Base-by-base conservation (phyloP, 495 filamentous ascomycete genomes). In the Penicillium odoratum region DNA sequence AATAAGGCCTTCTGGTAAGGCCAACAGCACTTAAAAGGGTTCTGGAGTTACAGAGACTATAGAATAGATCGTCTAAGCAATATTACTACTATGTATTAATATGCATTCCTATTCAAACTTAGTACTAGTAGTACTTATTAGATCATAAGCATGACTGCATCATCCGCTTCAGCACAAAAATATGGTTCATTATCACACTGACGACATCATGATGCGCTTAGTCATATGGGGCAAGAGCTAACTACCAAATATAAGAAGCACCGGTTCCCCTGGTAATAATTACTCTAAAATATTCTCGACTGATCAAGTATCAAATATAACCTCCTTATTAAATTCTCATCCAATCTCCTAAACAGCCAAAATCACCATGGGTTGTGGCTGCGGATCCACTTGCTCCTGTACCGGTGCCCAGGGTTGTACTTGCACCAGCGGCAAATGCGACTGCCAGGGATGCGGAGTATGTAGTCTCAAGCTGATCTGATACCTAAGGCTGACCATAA, bases 401-500 rank as follows among this genome's bases (percentile, higher is more conserved):
- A 60, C 58, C 25, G 76, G 75, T 53, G 53, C 70, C 28, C 64
- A 70, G 40, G 66, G 48, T 57, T 79, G 76, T 59, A 69, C 70
- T 54, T 79, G 76, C 50, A 64, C 51, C 21, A 53, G 65, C 52
- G 61, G 66, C 47, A 64, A 64, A 57, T 79, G 76, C 60, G 48
- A 60, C 64, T 79, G 76, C 70, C 73, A 77, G 69, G 70, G 68
- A 66, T 79, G 76, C 64, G 73, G 72, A 69, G 76, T 79, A 77
- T 67, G 75, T 74, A 48, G 57, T n/a, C 45, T 47, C 3, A 26
- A 26, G 5, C 4, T 31, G 7, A 30, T 49, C 3, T 16, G 4
- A 28, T n/a, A 28, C n/a, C 2, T 18, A 16, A 34, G 45, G 48
- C 48, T 31, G 13, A 50, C 16, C 18, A 9, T 50, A 13, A 34